phyloP scores from a whole-genome alignment of 495 filamentous ascomycete genomes.

The Aspergillus hancockii region DNA sequence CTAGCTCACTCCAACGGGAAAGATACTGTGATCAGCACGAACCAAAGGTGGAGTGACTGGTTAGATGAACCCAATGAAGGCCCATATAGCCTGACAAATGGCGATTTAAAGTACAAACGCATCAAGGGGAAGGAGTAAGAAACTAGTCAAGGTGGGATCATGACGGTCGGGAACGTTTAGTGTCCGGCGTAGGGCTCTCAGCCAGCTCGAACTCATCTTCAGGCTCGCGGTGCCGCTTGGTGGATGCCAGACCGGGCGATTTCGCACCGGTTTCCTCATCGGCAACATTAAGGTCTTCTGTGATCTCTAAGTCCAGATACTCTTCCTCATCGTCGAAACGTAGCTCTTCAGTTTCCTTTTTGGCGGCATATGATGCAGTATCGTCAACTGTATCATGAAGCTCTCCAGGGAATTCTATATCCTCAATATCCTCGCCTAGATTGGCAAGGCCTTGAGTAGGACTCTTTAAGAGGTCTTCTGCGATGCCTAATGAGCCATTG shows the following conservation, averaged over 20 bases:
- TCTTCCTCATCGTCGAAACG: constrained; percentile 25
- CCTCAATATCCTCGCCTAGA: constrained; percentile 8
- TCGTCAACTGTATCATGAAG: constrained; percentile 23
- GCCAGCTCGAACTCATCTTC: constrained; percentile 34
- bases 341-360: constrained; percentile 49
- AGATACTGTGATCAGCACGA: constrained; percentile 10
- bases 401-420: constrained; percentile 11
- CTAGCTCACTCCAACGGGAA: neutral
- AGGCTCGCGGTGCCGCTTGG: constrained; percentile 31
- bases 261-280: constrained; percentile 15
- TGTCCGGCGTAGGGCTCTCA: constrained; percentile 28
- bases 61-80: constrained; percentile 12
- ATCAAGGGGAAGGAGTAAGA: neutral
- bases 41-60: constrained; percentile 10
- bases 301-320: constrained; percentile 24
- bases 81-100: neutral
- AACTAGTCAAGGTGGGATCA: constrained; percentile 15
- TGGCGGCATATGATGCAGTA: constrained; percentile 8
- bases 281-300: constrained; percentile 7
- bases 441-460: constrained; percentile 19
- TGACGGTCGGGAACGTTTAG: constrained; percentile 34
- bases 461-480: constrained; percentile 35
- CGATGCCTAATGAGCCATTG: constrained; percentile 34
- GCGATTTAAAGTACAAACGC: neutral
- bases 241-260: constrained; percentile 16